Conservation (phyloP, 1,284 basidiomycete species). For the Trichosporon sp. region DNA sequence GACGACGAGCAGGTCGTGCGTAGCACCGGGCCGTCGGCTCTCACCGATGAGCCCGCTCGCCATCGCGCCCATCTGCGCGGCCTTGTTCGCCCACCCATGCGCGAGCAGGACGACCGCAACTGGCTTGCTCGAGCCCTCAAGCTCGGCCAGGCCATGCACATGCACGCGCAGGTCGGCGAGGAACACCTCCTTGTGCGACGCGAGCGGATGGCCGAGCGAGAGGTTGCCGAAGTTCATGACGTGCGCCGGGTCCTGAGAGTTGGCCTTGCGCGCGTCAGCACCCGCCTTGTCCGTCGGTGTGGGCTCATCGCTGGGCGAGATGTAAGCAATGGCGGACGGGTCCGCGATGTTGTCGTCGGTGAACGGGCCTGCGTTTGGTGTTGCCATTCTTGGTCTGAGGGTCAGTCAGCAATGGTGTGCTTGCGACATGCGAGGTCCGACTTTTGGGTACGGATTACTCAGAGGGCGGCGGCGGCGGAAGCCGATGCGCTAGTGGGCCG, state of each 20-base stretch:
- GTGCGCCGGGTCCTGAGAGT: slow-evolving; percentile 12
- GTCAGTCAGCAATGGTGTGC: background rate
- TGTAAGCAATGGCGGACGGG: background rate
- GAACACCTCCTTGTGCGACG: slow-evolving; percentile 10
- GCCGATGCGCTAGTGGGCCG: background rate
- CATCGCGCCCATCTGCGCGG: slow-evolving; percentile 34
- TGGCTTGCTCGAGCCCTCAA: slow-evolving; percentile 23
- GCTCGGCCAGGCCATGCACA: slow-evolving; percentile 42
- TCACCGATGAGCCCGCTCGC: slow-evolving; percentile 38
- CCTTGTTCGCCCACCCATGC: slow-evolving; percentile 38
- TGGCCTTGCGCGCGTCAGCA: slow-evolving; percentile 7
- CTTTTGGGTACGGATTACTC: background rate
- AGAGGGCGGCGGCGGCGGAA: background rate
- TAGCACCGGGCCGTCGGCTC: slow-evolving; percentile 13
- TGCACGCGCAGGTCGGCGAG: slow-evolving; percentile 34
- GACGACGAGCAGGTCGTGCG: slow-evolving; percentile 42
- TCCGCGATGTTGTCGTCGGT: background rate
- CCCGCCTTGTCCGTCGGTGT: slow-evolving; percentile 6
- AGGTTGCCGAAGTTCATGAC: slow-evolving; percentile 30
- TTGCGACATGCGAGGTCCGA: background rate
- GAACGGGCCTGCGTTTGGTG: background rate
- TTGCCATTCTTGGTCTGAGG: background rate
- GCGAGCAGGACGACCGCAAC: slow-evolving; percentile 35
- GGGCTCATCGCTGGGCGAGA: background rate
- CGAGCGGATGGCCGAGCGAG: slow-evolving; percentile 19